Conservation (phyloP, 2,329 filamentous ascomycete species). For the Atkinsonella texensis region DNA sequence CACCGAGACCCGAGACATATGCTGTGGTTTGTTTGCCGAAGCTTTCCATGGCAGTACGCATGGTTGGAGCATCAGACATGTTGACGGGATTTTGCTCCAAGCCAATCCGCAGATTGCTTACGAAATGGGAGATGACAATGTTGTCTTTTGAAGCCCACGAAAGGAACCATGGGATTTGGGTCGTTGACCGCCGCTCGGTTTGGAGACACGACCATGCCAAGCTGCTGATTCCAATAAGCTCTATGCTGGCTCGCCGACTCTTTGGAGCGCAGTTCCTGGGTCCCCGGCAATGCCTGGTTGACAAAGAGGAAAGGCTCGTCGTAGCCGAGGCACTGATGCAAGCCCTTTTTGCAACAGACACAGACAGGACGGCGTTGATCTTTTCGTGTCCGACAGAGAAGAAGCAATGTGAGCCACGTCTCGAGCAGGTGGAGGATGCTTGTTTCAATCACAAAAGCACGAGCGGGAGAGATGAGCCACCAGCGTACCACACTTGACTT, state of each 20-base stretch:
- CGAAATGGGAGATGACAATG: slow-evolving; percentile 6
- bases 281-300: slow-evolving; percentile 5
- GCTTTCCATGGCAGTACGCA: slow-evolving; percentile 5
- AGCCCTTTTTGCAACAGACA: slow-evolving; percentile 3
- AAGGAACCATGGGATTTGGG: neutral
- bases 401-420: neutral
- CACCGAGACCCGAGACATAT: slow-evolving; percentile 6
- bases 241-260: slow-evolving; percentile 6
- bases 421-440: neutral
- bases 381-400: neutral
- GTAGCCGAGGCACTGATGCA: slow-evolving; percentile 6
- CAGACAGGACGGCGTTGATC: slow-evolving; percentile 5
- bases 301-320: slow-evolving; percentile 6
- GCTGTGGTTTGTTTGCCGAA: slow-evolving; percentile 5
- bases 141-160: slow-evolving; percentile 6
- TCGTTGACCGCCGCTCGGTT: neutral
- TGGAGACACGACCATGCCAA: neutral
- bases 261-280: slow-evolving; percentile 5
- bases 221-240: slow-evolving; percentile 5
- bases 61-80: slow-evolving; percentile 6
- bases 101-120: slow-evolving; percentile 5
- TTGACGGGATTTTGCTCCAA: slow-evolving; percentile 4
- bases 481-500: slow-evolving; percentile 6
- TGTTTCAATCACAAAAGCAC: neutral
- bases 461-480: neutral